Conservation (phyloP, 805 yeast genomes). For the Zygosaccharomyces pseudorouxii region DNA sequence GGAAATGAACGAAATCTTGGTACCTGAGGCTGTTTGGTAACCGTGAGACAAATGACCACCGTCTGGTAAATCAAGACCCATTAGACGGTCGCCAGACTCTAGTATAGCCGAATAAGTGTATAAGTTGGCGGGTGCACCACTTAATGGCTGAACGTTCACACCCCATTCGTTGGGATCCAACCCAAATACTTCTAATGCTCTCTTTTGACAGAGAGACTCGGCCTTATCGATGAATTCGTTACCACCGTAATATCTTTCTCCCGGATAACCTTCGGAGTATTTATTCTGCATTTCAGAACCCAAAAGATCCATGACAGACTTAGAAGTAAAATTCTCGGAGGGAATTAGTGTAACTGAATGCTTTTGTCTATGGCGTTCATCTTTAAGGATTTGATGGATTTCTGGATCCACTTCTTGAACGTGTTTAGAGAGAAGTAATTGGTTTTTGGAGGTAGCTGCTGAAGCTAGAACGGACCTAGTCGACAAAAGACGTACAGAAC, state of each 20-base stretch:
- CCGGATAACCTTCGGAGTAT: slow-evolving; percentile 98
- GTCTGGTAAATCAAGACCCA: slow-evolving; percentile 97
- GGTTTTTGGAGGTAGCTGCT: slow-evolving; percentile 16
- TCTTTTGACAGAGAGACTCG: slow-evolving; percentile 81
- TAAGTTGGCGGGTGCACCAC: slow-evolving; percentile 96
- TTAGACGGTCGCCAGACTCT: slow-evolving; percentile 85
- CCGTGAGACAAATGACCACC: slow-evolving; percentile 99
- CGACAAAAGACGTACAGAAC: slow-evolving; percentile 13
- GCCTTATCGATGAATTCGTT: slow-evolving; percentile 90
- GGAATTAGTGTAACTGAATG: slow-evolving; percentile 91
- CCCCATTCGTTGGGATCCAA: slow-evolving; percentile 87
- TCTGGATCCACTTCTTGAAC: slow-evolving; percentile 78
- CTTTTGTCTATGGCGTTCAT: slow-evolving; percentile 81
- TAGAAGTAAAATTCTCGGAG: slow-evolving; percentile 93
- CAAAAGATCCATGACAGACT: slow-evolving; percentile 87
- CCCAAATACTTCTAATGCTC: slow-evolving; percentile 83
- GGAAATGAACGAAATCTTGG: slow-evolving; percentile 87
- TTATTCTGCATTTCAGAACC: slow-evolving; percentile 98
- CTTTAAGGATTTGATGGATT: slow-evolving; percentile 68
- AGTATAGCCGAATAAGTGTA: slow-evolving; percentile 86
- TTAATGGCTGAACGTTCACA: slow-evolving; percentile 90
- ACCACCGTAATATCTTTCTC: slow-evolving; percentile 97
- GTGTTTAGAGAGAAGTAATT: slow-evolving; percentile 50
- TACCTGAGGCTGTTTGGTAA: slow-evolving; percentile 76
- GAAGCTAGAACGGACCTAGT: slow-evolving; percentile 1